These are phyloP conservation scores for Dothideomycetes sp. DNA, from an alignment of 2,329 filamentous ascomycete species.

Conservation along the genomic window DNA sequence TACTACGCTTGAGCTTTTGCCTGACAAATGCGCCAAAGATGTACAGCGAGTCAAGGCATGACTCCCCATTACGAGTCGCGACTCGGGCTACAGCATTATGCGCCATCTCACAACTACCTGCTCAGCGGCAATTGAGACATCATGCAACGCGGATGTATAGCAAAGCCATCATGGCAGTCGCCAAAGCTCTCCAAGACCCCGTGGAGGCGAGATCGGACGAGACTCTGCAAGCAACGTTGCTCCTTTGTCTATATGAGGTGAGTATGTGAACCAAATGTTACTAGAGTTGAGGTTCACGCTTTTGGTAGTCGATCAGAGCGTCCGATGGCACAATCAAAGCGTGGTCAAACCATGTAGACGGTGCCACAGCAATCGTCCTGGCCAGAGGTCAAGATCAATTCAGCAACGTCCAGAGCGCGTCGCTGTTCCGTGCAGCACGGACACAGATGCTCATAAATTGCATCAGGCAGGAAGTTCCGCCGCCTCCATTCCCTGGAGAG, in stretches of 20 bases:
- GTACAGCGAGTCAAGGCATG: slow-evolving; percentile 1
- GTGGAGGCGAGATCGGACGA: slow-evolving; percentile 41
- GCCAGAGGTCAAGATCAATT: slow-evolving; percentile 27
- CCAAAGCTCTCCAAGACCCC: slow-evolving; percentile 42
- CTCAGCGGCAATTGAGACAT: not conserved
- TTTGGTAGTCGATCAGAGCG: slow-evolving; percentile 5
- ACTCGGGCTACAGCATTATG: slow-evolving; percentile 7
- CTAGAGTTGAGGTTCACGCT: not conserved
- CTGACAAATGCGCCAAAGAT: slow-evolving; percentile 1
- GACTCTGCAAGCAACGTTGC: slow-evolving; percentile 48
- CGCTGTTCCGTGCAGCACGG: slow-evolving; percentile 6
- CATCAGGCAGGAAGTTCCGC: slow-evolving; percentile 5
- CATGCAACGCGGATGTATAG: slow-evolving; percentile 4
- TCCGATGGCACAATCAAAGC: slow-evolving; percentile 35
- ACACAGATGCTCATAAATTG: slow-evolving; percentile 8
- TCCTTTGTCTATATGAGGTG: slow-evolving; percentile 51
- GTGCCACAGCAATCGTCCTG: slow-evolving; percentile 47
- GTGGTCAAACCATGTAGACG: slow-evolving; percentile 48
- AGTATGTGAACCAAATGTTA: slow-evolving; percentile 6
- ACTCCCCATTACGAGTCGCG: slow-evolving; percentile 2
- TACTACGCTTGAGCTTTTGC: too few species aligned
- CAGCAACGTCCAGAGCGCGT: slow-evolving; percentile 1
- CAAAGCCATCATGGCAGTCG: slow-evolving; percentile 19
- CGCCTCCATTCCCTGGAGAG: slow-evolving; percentile 1
- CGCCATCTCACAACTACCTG: slow-evolving; percentile 6